phyloP scores from a whole-genome alignment of 352 stramenopile species.

The Pilasporangium apinafurcum region DNA sequence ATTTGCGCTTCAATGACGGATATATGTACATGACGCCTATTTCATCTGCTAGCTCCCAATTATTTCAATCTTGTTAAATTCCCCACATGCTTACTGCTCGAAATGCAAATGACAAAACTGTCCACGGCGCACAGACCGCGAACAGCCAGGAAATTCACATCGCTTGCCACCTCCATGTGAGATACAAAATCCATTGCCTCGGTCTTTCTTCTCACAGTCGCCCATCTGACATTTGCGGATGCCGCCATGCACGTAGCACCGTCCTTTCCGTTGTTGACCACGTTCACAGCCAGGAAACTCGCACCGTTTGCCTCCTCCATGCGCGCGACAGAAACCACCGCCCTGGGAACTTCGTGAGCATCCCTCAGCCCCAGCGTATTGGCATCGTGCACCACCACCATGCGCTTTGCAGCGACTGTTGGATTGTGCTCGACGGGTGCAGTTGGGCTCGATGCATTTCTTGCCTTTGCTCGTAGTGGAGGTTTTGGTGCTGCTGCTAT shows the following conservation, averaged over 20 bases:
- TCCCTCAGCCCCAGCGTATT: slow-evolving; percentile 48
- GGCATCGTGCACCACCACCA: slow-evolving; percentile 63
- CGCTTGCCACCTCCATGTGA: slow-evolving; percentile 19
- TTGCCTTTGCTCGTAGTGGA: slow-evolving; percentile 74
- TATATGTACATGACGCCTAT: too few relatives aligned
- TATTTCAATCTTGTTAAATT: too few relatives aligned
- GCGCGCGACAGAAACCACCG: slow-evolving; percentile 68
- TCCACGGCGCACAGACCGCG: slow-evolving; percentile 19
- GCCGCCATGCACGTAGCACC: slow-evolving; percentile 79
- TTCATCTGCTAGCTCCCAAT: too few relatives aligned
- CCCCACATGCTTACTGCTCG: too few relatives aligned
- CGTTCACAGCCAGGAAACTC: slow-evolving; percentile 63
- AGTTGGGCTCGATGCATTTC: slow-evolving; percentile 59
- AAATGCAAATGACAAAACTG: slow-evolving; percentile 22
- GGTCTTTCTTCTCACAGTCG: slow-evolving; percentile 82
- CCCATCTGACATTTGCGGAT: slow-evolving; percentile 75
- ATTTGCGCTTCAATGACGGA: too few relatives aligned
- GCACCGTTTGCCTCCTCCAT: slow-evolving; percentile 79
- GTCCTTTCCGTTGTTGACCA: slow-evolving; percentile 75
- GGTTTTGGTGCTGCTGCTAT: slow-evolving; percentile 5
- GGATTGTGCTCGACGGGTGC: slow-evolving; percentile 63
- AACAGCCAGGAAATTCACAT: slow-evolving; percentile 13
- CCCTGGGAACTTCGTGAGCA: slow-evolving; percentile 72
- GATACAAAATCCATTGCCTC: slow-evolving; percentile 50
- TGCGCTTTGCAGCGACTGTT: slow-evolving; percentile 82